phyloP scores from a whole-genome alignment of 306 rosid genomes.

The Quercus mongolica region DNA sequence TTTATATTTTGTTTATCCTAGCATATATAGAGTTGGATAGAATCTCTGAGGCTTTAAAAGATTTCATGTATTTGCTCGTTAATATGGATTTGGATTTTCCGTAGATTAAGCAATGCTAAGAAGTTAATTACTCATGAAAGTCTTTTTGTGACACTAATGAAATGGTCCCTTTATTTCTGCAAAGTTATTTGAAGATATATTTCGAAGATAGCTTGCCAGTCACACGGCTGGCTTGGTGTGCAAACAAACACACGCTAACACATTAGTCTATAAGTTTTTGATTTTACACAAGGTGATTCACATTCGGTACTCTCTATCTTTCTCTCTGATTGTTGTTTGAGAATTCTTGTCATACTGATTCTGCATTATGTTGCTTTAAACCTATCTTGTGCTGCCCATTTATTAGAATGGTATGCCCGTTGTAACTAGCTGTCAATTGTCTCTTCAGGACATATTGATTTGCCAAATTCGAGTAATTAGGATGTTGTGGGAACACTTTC shows the following conservation, averaged over 20 bases:
- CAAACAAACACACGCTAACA: neutral
- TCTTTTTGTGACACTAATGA: neutral
- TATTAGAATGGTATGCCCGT: neutral
- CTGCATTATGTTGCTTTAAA: neutral
- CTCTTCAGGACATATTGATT: neutral
- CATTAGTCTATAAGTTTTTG: too few relatives aligned
- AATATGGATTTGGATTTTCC: constrained; percentile 8
- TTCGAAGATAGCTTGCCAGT: neutral
- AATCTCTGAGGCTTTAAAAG: constrained; percentile 30
- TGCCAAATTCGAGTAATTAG: neutral
- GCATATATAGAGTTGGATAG: constrained; percentile 30
- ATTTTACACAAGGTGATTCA: too few relatives aligned
- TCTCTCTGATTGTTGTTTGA: neutral
- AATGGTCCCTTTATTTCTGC: neutral
- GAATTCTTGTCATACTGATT: neutral
- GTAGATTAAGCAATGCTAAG: neutral
- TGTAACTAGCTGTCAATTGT: neutral
- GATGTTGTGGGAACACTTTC: neutral
- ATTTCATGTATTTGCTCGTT: constrained; percentile 1
- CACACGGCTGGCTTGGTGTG: neutral
- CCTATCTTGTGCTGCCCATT: neutral
- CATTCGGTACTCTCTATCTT: too few relatives aligned
- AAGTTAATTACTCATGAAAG: neutral
- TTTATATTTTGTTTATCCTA: constrained; percentile 12
- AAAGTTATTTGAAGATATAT: neutral